A percentile compares a stretch with the other conserved stretches of the same genome.
These are phyloP conservation scores for Plantago elongata DNA, from an alignment of 257 asterid genomes.

Conservation along the genomic window DNA sequence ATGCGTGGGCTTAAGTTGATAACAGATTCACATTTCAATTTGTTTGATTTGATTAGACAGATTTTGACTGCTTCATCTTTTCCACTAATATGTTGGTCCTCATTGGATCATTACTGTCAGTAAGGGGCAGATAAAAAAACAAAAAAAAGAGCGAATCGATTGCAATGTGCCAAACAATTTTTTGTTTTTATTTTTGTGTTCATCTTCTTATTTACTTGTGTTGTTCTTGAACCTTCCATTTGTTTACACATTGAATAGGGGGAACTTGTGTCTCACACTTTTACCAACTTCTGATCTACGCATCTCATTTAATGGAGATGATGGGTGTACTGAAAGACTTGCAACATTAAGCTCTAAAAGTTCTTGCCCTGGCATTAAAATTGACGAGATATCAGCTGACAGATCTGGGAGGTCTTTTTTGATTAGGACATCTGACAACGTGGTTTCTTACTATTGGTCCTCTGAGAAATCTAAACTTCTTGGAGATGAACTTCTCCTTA, in stretches of 20 bases:
- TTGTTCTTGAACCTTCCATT: constrained; percentile 15
- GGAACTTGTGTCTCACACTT: constrained; percentile 70
- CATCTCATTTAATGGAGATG: constrained; percentile 76
- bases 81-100: neutral
- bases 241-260: constrained; percentile 32
- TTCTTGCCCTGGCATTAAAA: constrained; percentile 36
- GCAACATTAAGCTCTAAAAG: constrained; percentile 42
- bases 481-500: constrained; percentile 64
- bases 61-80: neutral
- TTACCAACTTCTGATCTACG: constrained; percentile 82
- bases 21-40: too few relatives aligned
- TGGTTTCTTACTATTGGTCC: constrained; percentile 64
- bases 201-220: constrained; percentile 8
- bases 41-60: neutral
- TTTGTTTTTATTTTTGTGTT: constrained; percentile 1
- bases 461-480: constrained; percentile 71
- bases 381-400: constrained; percentile 60
- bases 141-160: neutral
- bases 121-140: neutral
- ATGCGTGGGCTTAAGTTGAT: too few relatives aligned
- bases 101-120: neutral
- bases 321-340: constrained; percentile 63
- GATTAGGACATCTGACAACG: constrained; percentile 35
- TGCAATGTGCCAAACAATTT: neutral
- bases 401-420: constrained; percentile 75